phyloP scores from a whole-genome alignment of 1,139 yeast genomes.

The Blastobotrys ciferrii region DNA sequence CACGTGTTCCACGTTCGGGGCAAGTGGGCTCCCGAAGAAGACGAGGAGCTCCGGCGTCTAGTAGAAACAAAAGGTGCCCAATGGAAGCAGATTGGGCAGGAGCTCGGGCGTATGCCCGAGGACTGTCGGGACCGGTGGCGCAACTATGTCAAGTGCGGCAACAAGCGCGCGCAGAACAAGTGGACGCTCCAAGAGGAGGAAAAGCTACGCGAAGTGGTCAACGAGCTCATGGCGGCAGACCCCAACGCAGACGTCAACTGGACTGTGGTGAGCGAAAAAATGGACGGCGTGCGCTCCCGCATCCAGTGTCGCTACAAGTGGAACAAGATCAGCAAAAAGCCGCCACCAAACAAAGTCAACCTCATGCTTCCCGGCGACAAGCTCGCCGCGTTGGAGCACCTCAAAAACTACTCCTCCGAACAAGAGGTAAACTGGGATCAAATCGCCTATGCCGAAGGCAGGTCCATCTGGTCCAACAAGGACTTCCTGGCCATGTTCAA shows the following conservation, averaged over 20 bases:
- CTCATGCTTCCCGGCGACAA: conserved; percentile 49
- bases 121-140: conserved; percentile 97
- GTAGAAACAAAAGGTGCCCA: conserved; percentile 70
- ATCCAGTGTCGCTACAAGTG: conserved; percentile 95
- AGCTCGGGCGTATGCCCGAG: conserved; percentile 91
- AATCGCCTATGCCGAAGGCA: conserved; percentile 47
- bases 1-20: conserved; percentile 86
- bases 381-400: conserved; percentile 52
- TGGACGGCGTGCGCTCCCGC: conserved; percentile 85
- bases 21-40: conserved; percentile 84
- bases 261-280: conserved; percentile 84
- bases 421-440: conserved; percentile 67
- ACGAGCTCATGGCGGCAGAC: conserved; percentile 36
- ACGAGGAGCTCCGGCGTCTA: conserved; percentile 58
- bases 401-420: conserved; percentile 47
- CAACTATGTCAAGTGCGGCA: conserved; percentile 89
- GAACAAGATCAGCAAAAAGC: conserved; percentile 65
- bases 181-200: conserved; percentile 79
- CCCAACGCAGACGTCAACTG: conserved; percentile 59
- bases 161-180: conserved; percentile 64
- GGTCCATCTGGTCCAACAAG: conserved; percentile 44
- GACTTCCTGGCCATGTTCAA: conserved; percentile 49
- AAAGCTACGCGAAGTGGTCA: conserved; percentile 55
- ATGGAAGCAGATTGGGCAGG: conserved; percentile 80
- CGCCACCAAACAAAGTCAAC: conserved; percentile 31